Evolutionary conservation across 768 basidiomycete genomes (phyloP), one percentile per base, ranked within the genome.

Genomic region (Naganishia vaughanmartiniae): DNA sequence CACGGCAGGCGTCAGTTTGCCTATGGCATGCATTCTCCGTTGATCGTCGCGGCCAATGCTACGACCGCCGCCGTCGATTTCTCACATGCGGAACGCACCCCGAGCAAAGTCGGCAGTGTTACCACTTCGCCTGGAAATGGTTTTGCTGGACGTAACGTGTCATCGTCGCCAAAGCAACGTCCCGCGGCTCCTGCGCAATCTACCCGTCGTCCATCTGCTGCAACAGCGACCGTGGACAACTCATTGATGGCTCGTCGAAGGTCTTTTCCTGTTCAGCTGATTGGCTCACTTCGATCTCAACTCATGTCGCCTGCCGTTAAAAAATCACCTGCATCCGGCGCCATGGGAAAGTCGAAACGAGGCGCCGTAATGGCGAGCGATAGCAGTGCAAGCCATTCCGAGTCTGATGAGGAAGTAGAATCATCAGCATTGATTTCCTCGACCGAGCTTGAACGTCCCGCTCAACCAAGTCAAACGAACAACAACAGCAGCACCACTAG

Each of bases 11-110:
- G 53, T n/a, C 48, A 66, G 42, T 55, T 72, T 60, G 54, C 56
- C 42, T 72, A 72, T 48, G 71, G 71, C 5, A 39, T 57, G 36
- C 71, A 72, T 66, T 72, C 71, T 17, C 71, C 71, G 26, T 48
- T 72, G 30, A 58, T 72, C 33, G 28, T 54, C 21, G 67, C 71
- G 28, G 67, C 71, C 7, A 60, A 57, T 48, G 65, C 71, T 42
- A 42, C 42, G 28, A 70, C 60, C 9, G 53, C 71, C 12, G 71
- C 67, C 11, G 71, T 72, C 9, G 71, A 72, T 30, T 54, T 60
- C 26, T 60, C 54, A 14, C 28, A 68, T 55, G 71, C 63, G 17
- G 53, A 36, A 10, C 67, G 58, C 14, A 70, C 33, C 12, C 69
- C 60, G 1, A 33, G 33, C 30, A 63, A 58, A 30, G 56, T 24